Evolutionary conservation across 352 stramenopile species (phyloP), one percentile per base, ranked within the genome.

Genomic region (Phytophthora fragariaefolia): DNA sequence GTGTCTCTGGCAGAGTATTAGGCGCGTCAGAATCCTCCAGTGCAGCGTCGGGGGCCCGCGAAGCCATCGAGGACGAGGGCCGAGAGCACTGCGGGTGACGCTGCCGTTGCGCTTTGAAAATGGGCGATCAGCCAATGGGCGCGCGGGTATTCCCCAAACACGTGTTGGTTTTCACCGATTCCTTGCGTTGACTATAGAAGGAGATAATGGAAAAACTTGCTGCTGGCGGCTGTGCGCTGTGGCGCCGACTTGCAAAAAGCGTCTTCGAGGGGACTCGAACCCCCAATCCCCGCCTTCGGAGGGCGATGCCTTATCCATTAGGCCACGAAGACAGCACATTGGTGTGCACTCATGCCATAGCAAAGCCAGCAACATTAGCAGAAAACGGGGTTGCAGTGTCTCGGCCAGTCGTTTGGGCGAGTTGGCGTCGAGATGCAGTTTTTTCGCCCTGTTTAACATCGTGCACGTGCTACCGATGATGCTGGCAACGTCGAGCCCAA

Each of bases 251-350:
- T 4, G 23, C 53, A 45, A 60, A 60, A 40, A 61, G 53, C 53
- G 53, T 61, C 53, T 18, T 61, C 53, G 53, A 61, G 18, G 53
- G 53, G 53, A 61, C 53, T 61, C 53, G 53, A 61, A 61, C 53
- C 53, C 53, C 18, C 53, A 50, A 61, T 61, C 53, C 53, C 53
- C 53, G 53, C 53, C 52, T 50, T 59, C 52, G 52, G 52, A 59
- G 52, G 52, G 52, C 52, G 52, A 59, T 59, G 52, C 52, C 52
- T 59, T 59, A 59, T 59, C 52, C 52, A 59, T 59, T 59, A 59
- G 52, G 52, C 52, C 36, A 59, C 53, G 53, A 51, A 51, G 53
- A 61, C 53, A 51, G 7, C 38, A 43, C 20, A 20, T 18, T 18
- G 0, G 40, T n/a, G n/a, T 0, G 9, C 6, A 8, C 6, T 13